Evolutionary conservation across 2,329 filamentous ascomycete genomes (phyloP).

Genomic region (Monilinia polystroma): DNA sequence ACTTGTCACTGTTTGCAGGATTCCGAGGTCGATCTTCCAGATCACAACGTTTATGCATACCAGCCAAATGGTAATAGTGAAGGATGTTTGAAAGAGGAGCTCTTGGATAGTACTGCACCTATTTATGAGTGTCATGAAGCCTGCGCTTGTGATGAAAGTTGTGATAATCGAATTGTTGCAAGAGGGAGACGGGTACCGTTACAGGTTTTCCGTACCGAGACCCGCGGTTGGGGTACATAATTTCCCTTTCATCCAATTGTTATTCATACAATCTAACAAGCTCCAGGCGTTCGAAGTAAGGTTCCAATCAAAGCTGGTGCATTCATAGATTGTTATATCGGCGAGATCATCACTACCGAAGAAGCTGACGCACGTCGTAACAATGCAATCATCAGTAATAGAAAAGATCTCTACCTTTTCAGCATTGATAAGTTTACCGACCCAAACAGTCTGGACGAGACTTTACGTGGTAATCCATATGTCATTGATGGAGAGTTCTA

Average conservation of each 20-base stretch:
- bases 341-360: slow-evolving; percentile 62
- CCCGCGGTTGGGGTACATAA: slow-evolving; percentile 69
- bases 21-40: slow-evolving; percentile 45
- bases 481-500: slow-evolving; percentile 72
- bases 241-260: background rate
- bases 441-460: slow-evolving; percentile 53
- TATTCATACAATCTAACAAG: slow-evolving; percentile 21
- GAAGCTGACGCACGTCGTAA: slow-evolving; percentile 66
- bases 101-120: slow-evolving; percentile 55
- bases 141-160: slow-evolving; percentile 63
- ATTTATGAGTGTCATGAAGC: slow-evolving; percentile 79
- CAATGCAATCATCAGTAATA: slow-evolving; percentile 52
- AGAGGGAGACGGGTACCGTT: slow-evolving; percentile 68
- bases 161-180: slow-evolving; percentile 75
- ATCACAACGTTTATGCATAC: slow-evolving; percentile 51
- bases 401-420: slow-evolving; percentile 79
- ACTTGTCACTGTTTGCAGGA: slow-evolving; percentile 65
- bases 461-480: slow-evolving; percentile 55
- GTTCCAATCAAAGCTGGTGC: slow-evolving; percentile 67
- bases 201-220: slow-evolving; percentile 75
- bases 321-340: slow-evolving; percentile 78
- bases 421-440: slow-evolving; percentile 77
- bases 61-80: slow-evolving; percentile 47
- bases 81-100: slow-evolving; percentile 52
- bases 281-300: slow-evolving; percentile 60